A percentile compares a stretch with the other conserved stretches of the same genome.
Evolutionary conservation across 176 grass and related monocot genomes (phyloP).

Genomic region (Calamus simplicifolius): DNA sequence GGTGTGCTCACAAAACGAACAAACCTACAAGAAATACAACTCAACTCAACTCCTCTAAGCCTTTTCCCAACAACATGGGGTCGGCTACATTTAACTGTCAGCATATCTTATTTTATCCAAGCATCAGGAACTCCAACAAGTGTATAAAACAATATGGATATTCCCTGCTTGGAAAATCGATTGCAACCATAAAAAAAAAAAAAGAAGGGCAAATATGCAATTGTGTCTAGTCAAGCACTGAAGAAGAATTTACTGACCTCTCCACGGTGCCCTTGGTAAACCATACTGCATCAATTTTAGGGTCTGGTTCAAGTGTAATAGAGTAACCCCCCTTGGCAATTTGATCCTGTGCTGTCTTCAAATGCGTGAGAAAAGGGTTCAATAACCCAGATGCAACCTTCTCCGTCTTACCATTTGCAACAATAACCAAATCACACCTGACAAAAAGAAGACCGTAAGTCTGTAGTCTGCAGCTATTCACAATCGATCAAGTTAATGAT

Average conservation of each 20-base stretch:
- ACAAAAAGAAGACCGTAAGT: conserved; percentile 11
- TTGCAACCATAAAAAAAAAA: no score
- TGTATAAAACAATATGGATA: no score
- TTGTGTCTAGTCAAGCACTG: neutral
- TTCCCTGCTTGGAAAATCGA: no score
- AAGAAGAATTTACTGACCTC: conserved; percentile 38
- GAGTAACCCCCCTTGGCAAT: conserved; percentile 89
- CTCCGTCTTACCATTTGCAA: conserved; percentile 67
- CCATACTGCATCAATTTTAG: conserved; percentile 35
- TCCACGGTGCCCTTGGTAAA: conserved; percentile 79
- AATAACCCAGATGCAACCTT: conserved; percentile 92
- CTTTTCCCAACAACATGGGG: no score
- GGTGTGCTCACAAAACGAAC: conserved; percentile 94
- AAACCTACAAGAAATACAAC: conserved; percentile 60
- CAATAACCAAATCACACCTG: conserved; percentile 91
- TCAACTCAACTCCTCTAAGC: no score
- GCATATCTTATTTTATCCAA: neutral
- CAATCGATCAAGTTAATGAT: no score
- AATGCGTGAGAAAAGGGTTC: conserved; percentile 69
- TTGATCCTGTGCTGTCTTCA: conserved; percentile 82
- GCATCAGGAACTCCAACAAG: no score
- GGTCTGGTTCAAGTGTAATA: conserved; percentile 64
- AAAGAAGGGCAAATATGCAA: no score
- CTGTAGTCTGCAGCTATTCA: no score
- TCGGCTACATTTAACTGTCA: no score